Evolutionary conservation across 129 eudicot species (phyloP), one percentile per base, ranked within the genome.

Genomic region (Tanacetum coccineum): DNA sequence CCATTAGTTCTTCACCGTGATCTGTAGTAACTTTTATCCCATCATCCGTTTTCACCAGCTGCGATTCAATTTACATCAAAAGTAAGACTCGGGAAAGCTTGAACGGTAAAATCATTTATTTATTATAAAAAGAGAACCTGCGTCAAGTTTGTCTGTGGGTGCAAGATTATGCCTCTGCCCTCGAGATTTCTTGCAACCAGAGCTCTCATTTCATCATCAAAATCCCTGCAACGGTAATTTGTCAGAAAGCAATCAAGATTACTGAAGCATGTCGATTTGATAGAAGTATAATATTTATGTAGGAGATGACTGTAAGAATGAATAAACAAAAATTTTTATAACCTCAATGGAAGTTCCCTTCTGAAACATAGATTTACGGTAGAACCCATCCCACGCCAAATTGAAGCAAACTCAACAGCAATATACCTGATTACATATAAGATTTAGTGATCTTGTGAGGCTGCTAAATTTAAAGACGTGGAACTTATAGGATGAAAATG

Each of bases 371-470:
- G 76, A 70, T 93, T 86, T 28, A 93, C 98, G 8, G 87, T 76
- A 32, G 95, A 79, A 1, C 92, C 98, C 96, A 88, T 93, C 68
- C 98, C 98, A 70, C 95, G 91, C 98, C 98, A 93, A 73, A 93
- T 93, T 58, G 98, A 93, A 83, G 98, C 98, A 86, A 93, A 93
- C 76, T 93, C 98, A 76, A 88, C 98, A 77, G 98, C 96, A 78
- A 93, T 88, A 68, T 93, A 93, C 82, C 96, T 92, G 71, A 68
- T 45, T 61, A 20, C 39, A 59, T 40, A 73, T 53, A 78, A 66
- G 55, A 71, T 15, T 44, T 4, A 70, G 21, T 54, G n/a, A 49
- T 13, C 26, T 49, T 8, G 9, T 22, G 15, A 59, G 32, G 3
- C 17, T 70, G 47, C 13, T 44, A 58, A 26, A n/a, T 3, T 52